Evolutionary conservation across 768 basidiomycete species (phyloP), one percentile per base, ranked within the genome.

Genomic region (Coprinopsis strossmayeri): DNA sequence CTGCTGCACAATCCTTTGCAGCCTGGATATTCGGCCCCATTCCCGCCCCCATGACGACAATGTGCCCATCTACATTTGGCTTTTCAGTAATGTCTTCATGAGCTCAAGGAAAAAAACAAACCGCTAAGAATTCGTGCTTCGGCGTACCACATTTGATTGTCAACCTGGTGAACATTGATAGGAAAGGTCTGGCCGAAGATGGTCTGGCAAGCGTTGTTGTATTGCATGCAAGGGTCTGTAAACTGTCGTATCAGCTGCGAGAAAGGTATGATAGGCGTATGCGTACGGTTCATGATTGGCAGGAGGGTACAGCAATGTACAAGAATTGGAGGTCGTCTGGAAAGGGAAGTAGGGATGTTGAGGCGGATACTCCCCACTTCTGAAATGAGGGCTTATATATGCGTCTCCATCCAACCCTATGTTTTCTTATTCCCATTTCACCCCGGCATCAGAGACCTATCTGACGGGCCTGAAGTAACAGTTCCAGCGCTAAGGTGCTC

Each of bases 131-230:
- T 20, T 5, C 25, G 5, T 7, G 27, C 43, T 13, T 28, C 12
- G n/a, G 43, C 43, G 11, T 32, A 11, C 27, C 25, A 45, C 28
- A 4, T 13, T 5, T 20, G 20, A 9, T 26, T 20, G 13, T 15
- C 27, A 3, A 17, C 5, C 26, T 45, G 7, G 40, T 24, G 24
- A n/a, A 45, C 43, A 18, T 11, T 18, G 27, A 32, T 25, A 15
- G 43, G 43, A 5, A 18, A 12, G n/a, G 25, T 17, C 27, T 4
- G 7, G 4, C 43, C 43, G 18, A 28, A 45, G 25, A 45, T 9
- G 4, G 5, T 5, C 18, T 45, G 27, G 28, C 43, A 45, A 32
- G 43, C 43, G 21, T 45, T 45, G 43, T 45, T 45, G 43, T 45
- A 45, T 25, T 45, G 28, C 43, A 45, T 45, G 43, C 43, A 45